A percentile compares a stretch with the other conserved stretches of the same genome.
Evolutionary conservation across 768 basidiomycete species (phyloP).

Genomic region (Sarcodon aspratus): DNA sequence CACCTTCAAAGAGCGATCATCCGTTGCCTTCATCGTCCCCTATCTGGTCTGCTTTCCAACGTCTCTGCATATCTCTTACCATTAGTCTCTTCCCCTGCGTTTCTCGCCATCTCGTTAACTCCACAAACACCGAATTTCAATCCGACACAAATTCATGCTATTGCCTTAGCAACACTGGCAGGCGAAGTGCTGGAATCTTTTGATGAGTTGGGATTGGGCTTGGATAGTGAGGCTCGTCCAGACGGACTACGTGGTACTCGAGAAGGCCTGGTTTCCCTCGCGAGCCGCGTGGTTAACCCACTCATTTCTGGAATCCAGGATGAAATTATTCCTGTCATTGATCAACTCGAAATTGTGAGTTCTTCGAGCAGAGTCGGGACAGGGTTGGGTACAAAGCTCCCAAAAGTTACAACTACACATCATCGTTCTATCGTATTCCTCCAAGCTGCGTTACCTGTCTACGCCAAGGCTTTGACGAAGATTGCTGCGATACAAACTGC

Average conservation of each 20-base stretch:
- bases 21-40: slow-evolving; percentile 62
- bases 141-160: slow-evolving; percentile 58
- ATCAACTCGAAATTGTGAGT: slow-evolving; percentile 43
- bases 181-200: slow-evolving; percentile 66
- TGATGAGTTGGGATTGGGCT: slow-evolving; percentile 52
- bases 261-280: slow-evolving; percentile 58
- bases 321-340: slow-evolving; percentile 50
- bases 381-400: slow-evolving; percentile 2
- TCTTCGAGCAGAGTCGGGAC: slow-evolving; percentile 4
- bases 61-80: slow-evolving; percentile 59
- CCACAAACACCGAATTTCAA: slow-evolving; percentile 45
- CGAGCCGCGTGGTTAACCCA: slow-evolving; percentile 57
- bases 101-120: slow-evolving; percentile 39
- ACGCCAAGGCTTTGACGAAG: slow-evolving; percentile 43
- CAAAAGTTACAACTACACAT: slow-evolving; percentile 7
- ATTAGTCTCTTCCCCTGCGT: slow-evolving; percentile 51
- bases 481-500: slow-evolving; percentile 42
- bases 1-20: slow-evolving; percentile 61
- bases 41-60: slow-evolving; percentile 64
- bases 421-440: slow-evolving; percentile 56
- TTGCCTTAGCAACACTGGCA: slow-evolving; percentile 57
- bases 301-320: slow-evolving; percentile 48
- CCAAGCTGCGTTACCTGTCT: slow-evolving; percentile 49
- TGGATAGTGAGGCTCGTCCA: slow-evolving; percentile 46
- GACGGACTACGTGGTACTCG: slow-evolving; percentile 61